These are phyloP conservation scores for Mediolabrus comicus DNA, from an alignment of 108 stramenopile genomes.

Conservation along the genomic window DNA sequence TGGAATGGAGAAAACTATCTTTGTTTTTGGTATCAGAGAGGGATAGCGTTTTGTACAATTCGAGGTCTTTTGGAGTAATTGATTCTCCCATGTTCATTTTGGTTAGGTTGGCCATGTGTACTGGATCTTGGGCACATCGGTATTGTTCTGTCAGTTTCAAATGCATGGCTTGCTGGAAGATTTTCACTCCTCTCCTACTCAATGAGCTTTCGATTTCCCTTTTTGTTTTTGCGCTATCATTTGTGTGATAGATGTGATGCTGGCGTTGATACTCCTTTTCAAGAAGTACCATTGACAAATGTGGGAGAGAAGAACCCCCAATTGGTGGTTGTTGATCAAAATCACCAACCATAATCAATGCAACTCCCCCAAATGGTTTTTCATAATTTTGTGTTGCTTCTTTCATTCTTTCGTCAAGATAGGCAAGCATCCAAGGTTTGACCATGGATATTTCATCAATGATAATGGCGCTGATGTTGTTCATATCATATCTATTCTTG, in stretches of 20 bases:
- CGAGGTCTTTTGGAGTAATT: slow-evolving; percentile 2
- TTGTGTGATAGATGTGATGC: background rate
- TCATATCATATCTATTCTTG: background rate
- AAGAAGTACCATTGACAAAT: background rate
- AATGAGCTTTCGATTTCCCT: slow-evolving; percentile 4
- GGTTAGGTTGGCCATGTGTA: background rate
- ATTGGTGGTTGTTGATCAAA: slow-evolving; percentile 24
- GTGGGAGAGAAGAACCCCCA: slow-evolving; percentile 16
- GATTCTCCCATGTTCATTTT: slow-evolving; percentile 7
- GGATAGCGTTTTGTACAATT: background rate
- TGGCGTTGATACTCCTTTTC: slow-evolving; percentile 4
- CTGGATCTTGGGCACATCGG: slow-evolving; percentile 3
- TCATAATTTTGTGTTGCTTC: slow-evolving; percentile 14
- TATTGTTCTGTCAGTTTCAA: slow-evolving; percentile 1
- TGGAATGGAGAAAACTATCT: background rate
- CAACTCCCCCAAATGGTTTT: slow-evolving; percentile 15
- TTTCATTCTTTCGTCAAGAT: slow-evolving; percentile 15
- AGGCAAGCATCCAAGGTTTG: slow-evolving; percentile 22
- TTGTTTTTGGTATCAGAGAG: background rate
- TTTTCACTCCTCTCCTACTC: background rate
- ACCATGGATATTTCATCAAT: slow-evolving; percentile 19
- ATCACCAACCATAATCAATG: slow-evolving; percentile 11
- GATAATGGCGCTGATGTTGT: slow-evolving; percentile 10
- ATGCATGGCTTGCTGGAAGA: slow-evolving; percentile 4
- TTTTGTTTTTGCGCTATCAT: background rate